Base-by-base conservation (phyloP, 352 stramenopile species). In the Phytophthora constricta region DNA sequence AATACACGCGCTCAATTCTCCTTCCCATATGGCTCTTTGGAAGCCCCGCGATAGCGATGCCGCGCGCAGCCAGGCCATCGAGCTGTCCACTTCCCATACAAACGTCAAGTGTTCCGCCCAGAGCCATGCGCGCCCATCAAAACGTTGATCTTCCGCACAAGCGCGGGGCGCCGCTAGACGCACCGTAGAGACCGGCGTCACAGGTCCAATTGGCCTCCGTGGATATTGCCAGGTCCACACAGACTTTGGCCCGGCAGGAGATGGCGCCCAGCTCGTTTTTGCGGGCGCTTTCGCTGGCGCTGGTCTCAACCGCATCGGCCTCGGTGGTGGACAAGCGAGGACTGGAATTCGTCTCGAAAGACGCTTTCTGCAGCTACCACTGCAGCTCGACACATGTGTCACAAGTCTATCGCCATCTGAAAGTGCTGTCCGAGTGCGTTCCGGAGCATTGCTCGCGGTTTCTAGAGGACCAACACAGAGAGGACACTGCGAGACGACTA, bases 281-380 rank as follows among this genome's bases (percentile, higher is more conserved):
- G 61, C 62, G 56, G 57, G 57, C 54, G 56, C 53, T 71, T 22
- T 59, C 65, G 51, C 50, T 72, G 17, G 47, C 26, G 43, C 23
- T 75, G 11, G 23, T 28, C 16, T 7, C 49, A 23, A 19, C n/a
- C 10, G 41, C 23, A 8, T 27, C 25, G 17, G 48, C 26, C 11
- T 25, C 42, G 26, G 49, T 68, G 16, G 47, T 79, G 11, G 80
- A 88, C 65, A 27, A 54, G 3, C 31, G 51, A 5, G 82, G 79
- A 0, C 65, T 91, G 45, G 52, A 54, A n/a, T 91, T 91, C 63
- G 66, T 77, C 13, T 78, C 74, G 13, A 51, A 56, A 13, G 66
- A 76, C 5, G 79, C 79, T 19, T 86, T 91, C 56, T 91, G 83
- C 57, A 62, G 49, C 27, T 91, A 80, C 59, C 83, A 91, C 71